Percentiles rank a stretch among this genome's conserved stretches.
Evolutionary conservation across 495 filamentous ascomycete species (phyloP).

Genomic region (Durotheca rogersii): DNA sequence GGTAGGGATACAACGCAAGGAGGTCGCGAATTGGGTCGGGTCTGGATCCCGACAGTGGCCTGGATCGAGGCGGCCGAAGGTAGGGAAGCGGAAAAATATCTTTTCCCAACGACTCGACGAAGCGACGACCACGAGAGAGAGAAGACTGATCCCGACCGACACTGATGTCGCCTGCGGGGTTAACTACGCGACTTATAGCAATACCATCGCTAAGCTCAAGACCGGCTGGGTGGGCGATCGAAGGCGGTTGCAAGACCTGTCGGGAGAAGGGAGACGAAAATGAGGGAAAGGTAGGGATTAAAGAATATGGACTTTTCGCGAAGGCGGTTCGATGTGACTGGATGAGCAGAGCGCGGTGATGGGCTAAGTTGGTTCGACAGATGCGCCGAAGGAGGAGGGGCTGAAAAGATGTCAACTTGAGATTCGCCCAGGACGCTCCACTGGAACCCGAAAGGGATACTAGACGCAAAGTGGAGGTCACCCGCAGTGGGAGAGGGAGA

Average conservation of each 20-base stretch:
- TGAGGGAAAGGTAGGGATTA: constrained; percentile 4
- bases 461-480: constrained; percentile 20
- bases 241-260: constrained; percentile 8
- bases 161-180: too few relatives aligned
- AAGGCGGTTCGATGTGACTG: constrained; percentile 21
- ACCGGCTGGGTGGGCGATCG: constrained; percentile 13
- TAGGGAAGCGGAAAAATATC: constrained; percentile 3
- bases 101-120: not conserved
- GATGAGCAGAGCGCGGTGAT: constrained; percentile 19
- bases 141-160: too few relatives aligned
- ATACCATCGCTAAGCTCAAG: constrained; percentile 5
- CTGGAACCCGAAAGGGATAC: constrained; percentile 25
- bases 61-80: constrained; percentile 16
- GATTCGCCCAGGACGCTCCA: constrained; percentile 29
- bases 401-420: constrained; percentile 29
- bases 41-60: constrained; percentile 22
- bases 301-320: constrained; percentile 15
- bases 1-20: constrained; percentile 22
- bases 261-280: too few relatives aligned
- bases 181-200: constrained; percentile 9
- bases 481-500: too few relatives aligned
- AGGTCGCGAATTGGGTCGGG: constrained; percentile 24
- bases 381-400: constrained; percentile 28
- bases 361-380: constrained; percentile 20
- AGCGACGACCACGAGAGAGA: constrained; percentile 9